phyloP scores from a whole-genome alignment of 352 stramenopile genomes.

The Phytophthora nicotianae region DNA sequence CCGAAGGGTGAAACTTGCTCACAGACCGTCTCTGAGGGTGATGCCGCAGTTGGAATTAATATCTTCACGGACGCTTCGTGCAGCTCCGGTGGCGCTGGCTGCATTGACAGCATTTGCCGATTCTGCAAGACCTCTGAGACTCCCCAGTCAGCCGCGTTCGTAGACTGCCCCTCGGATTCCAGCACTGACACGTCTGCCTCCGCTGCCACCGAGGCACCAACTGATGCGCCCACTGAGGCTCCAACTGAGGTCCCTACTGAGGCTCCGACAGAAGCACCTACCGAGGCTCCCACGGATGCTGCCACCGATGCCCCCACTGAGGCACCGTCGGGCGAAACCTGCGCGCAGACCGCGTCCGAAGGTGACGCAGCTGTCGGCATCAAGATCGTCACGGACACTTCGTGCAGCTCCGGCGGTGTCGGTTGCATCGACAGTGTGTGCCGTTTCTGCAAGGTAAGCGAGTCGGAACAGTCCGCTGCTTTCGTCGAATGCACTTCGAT shows the following conservation, averaged over 20 bases:
- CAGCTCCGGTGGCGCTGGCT: constrained; percentile 39
- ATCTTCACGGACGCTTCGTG: constrained; percentile 44
- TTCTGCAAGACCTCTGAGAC: constrained; percentile 44
- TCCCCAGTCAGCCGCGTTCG: constrained; percentile 29
- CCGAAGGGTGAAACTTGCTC: constrained; percentile 10
- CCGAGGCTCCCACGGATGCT: constrained; percentile 8
- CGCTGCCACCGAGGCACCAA: constrained; percentile 1
- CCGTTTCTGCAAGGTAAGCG: constrained; percentile 48
- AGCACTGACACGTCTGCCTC: constrained; percentile 4
- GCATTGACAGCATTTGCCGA: constrained; percentile 46
- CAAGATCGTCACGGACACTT: constrained; percentile 40
- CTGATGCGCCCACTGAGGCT: constrained; percentile 5
- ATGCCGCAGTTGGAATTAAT: constrained; percentile 41
- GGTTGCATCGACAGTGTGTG: constrained; percentile 50
- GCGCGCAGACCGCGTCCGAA: constrained; percentile 18
- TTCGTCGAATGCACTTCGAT: constrained; percentile 31
- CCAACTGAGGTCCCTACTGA: constrained; percentile 1
- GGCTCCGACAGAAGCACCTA: constrained; percentile 9
- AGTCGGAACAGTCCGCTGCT: constrained; percentile 25
- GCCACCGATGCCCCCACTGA: constrained; percentile 15
- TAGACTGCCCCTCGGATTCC: constrained; percentile 25
- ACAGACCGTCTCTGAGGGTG: constrained; percentile 22
- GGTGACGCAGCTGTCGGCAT: constrained; percentile 45
- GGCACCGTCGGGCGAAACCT: constrained; percentile 12
- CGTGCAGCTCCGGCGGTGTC: constrained; percentile 36